phyloP scores from a whole-genome alignment of 2,329 filamentous ascomycete species.

The Diaporthe helianthi region DNA sequence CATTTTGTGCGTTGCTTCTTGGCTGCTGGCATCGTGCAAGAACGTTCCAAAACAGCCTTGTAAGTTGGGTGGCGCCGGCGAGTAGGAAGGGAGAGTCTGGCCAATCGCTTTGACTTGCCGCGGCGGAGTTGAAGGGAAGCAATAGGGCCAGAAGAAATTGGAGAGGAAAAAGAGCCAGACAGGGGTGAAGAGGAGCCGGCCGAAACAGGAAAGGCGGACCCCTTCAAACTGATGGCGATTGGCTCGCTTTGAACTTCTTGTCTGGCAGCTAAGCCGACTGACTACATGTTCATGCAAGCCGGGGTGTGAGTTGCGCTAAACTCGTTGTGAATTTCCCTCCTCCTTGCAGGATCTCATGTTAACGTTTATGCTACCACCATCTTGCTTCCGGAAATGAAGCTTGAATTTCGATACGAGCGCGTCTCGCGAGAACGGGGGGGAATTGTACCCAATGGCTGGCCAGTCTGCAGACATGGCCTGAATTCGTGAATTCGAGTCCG shows the following conservation, averaged over 20 bases:
- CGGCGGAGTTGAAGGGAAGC: neutral
- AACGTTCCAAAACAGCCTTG: neutral
- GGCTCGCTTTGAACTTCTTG: neutral
- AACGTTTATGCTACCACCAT: neutral
- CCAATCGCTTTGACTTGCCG: constrained; percentile 16
- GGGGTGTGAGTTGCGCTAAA: neutral
- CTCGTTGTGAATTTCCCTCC: neutral
- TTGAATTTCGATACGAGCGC: neutral
- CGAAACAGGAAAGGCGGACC: neutral
- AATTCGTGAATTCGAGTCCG: neutral
- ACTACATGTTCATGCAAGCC: neutral
- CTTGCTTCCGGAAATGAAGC: constrained; percentile 17
- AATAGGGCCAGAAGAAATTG: neutral
- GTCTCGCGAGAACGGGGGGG: neutral
- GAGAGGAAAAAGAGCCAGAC: neutral
- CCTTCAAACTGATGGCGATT: neutral
- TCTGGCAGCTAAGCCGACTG: no score
- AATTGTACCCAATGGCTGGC: neutral
- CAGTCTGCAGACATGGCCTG: neutral
- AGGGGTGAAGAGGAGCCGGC: neutral
- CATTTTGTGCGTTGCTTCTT: constrained; percentile 46
- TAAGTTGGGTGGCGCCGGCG: neutral
- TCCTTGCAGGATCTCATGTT: neutral
- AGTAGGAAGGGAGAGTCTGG: neutral
- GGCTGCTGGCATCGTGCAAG: constrained; percentile 53